These are phyloP conservation scores for Monascus ruber DNA, from an alignment of 2,329 filamentous ascomycete genomes.

Conservation along the genomic window DNA sequence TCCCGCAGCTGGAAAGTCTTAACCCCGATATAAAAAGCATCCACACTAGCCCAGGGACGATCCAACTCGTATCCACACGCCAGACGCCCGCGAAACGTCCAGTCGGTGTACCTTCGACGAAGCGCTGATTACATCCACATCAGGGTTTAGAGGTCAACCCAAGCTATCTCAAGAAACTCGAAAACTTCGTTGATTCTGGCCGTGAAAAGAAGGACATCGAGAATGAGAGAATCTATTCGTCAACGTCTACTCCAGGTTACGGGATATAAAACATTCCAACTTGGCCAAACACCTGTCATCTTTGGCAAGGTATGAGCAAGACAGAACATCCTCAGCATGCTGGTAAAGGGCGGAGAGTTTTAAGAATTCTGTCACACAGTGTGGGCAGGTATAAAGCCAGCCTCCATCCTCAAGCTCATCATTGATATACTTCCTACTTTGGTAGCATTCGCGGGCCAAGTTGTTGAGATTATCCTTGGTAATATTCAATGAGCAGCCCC, in stretches of 20 bases:
- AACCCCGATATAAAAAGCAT: background rate
- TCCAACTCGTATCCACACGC: background rate
- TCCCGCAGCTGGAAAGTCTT: background rate
- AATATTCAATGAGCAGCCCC: slow-evolving; percentile 15
- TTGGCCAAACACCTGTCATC: slow-evolving; percentile 1
- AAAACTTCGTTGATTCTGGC: slow-evolving; percentile 1
- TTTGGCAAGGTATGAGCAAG: slow-evolving; percentile 1
- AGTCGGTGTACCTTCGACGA: background rate
- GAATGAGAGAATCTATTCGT: slow-evolving; percentile 1
- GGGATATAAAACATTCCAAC: slow-evolving; percentile 2
- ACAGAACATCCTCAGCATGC: slow-evolving; percentile 4
- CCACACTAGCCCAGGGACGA: background rate
- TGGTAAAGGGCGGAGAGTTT: slow-evolving; percentile 7
- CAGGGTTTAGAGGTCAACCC: background rate
- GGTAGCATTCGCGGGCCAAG: slow-evolving; percentile 4
- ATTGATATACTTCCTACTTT: slow-evolving; percentile 3
- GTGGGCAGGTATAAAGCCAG: slow-evolving; percentile 3
- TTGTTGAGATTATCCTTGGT: slow-evolving; percentile 25
- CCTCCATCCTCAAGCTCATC: slow-evolving; percentile 1
- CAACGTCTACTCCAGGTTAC: background rate
- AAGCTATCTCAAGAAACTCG: slow-evolving; percentile 1
- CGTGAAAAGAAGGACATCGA: background rate
- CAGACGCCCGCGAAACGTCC: background rate
- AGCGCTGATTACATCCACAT: too few species aligned
- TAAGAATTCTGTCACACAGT: slow-evolving; percentile 1